Evolutionary conservation across 2,329 filamentous ascomycete species (phyloP), one percentile per base, ranked within the genome.

Genomic region (Chrysosporium queenslandicum): DNA sequence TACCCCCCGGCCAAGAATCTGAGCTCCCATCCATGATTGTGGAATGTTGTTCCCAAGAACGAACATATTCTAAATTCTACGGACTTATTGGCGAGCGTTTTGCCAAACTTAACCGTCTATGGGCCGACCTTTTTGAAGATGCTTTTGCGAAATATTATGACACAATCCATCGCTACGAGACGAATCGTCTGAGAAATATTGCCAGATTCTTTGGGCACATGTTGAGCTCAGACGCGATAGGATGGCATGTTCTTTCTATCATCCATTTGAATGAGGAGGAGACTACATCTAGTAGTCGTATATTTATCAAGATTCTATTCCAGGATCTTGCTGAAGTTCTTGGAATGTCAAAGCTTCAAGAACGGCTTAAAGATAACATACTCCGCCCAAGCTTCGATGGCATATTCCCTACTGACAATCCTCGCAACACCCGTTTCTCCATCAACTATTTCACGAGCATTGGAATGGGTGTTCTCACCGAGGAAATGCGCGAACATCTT

Each of bases 381-480:
- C 75, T 97, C 36, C 82, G 84, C 55, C 81, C 88, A 46, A 86
- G 80, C 65, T 81, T 96, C 54, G 81, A 84, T 36, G 91, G 91
- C 27, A 74, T 98, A 40, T 97, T 98, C 76, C 92, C 92, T 0
- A 84, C 76, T 55, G 90, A 97, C 66, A 87, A 89, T 63, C 81
- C 89, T 21, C 83, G 87, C 64, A 92, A 96, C 69, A 89, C 90
- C 36, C 83, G 91, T 50, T 98, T 98, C 75, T 87, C 90, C 47
- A 95, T 98, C 82, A 98, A 98, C 71, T 98, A 96, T 77, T 97
- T 98, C 68, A 98, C 92, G 8, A 92, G 89, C 63, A 94, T 98
- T 62, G 89, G 90, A 54, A 94, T 98, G 86, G 92, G 92, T 65
- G 82, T 81, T 21, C 77, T 98, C 56, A 98, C 92, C 1, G 92